These are phyloP conservation scores for Cylindrodendrum hubeiense DNA, from an alignment of 2,329 filamentous ascomycete species.

Conservation along the genomic window DNA sequence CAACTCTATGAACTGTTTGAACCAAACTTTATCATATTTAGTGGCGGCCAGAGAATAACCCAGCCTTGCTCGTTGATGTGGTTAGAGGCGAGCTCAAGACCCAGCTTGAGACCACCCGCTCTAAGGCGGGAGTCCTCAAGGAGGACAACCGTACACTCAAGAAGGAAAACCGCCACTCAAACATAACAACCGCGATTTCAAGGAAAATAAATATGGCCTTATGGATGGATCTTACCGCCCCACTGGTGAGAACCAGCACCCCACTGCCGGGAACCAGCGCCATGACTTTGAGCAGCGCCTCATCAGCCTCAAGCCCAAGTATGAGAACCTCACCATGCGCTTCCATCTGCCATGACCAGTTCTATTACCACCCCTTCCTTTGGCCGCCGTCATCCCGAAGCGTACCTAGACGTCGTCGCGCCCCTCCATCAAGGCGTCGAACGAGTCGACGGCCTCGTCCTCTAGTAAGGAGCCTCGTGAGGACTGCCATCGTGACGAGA, in stretches of 20 bases:
- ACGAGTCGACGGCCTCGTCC: constrained; percentile 28
- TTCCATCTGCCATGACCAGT: constrained; percentile 42
- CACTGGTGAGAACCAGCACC: constrained; percentile 38
- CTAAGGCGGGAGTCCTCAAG: constrained; percentile 42
- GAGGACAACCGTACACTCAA: constrained; percentile 24
- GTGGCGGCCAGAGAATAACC: too few relatives aligned
- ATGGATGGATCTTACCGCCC: constrained; percentile 44
- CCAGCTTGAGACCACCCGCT: constrained; percentile 42
- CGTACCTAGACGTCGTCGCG: constrained; percentile 46
- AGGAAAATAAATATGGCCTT: constrained; percentile 43
- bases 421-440: constrained; percentile 45
- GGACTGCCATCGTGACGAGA: constrained; percentile 32
- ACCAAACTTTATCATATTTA: too few relatives aligned
- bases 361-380: constrained; percentile 40
- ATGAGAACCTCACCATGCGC: constrained; percentile 47
- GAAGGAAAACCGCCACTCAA: constrained; percentile 34
- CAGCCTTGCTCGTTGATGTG: too few relatives aligned
- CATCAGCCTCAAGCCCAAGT: constrained; percentile 44
- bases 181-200: constrained; percentile 40
- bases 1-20: too few relatives aligned
- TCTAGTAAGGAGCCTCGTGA: constrained; percentile 44
- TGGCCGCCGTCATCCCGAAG: constrained; percentile 40
- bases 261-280: constrained; percentile 44
- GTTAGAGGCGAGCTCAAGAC: constrained; percentile 37
- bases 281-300: constrained; percentile 43